Evolutionary conservation across 306 rosid species (phyloP).

Genomic region (Vicia villosa): DNA sequence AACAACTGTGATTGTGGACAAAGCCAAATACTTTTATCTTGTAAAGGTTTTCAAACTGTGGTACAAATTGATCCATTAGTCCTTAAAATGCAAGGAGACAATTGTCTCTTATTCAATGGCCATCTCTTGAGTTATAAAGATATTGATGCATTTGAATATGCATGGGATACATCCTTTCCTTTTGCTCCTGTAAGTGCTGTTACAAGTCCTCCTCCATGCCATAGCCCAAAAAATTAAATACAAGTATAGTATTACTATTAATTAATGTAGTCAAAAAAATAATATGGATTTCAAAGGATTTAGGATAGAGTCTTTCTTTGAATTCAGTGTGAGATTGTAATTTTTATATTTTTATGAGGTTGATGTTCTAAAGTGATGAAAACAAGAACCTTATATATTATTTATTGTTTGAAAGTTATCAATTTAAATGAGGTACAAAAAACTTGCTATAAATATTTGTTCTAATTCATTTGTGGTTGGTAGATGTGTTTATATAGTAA

Average conservation of each 20-base stretch:
- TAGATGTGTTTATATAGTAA: no score
- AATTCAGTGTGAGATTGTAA: neutral
- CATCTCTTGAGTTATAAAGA: neutral
- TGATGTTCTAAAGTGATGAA: neutral
- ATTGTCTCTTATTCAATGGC: neutral
- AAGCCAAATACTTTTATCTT: neutral
- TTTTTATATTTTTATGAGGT: neutral
- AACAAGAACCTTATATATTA: neutral
- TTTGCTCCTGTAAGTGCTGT: neutral
- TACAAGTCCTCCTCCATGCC: neutral
- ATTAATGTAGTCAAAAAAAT: neutral
- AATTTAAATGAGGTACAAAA: no score
- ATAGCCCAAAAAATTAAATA: neutral
- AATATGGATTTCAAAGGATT: neutral
- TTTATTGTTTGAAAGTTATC: no score
- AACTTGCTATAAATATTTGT: no score
- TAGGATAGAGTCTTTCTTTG: neutral
- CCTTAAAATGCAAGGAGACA: neutral
- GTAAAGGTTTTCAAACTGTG: neutral
- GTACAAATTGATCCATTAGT: neutral
- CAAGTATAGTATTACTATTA: neutral
- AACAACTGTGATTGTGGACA: neutral
- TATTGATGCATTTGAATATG: neutral
- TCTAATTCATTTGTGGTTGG: no score
- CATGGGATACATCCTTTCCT: neutral